Percentiles rank a stretch among this genome's conserved stretches.
Evolutionary conservation across 495 filamentous ascomycete species (phyloP).

Genomic region (Gamarada debralockiae): DNA sequence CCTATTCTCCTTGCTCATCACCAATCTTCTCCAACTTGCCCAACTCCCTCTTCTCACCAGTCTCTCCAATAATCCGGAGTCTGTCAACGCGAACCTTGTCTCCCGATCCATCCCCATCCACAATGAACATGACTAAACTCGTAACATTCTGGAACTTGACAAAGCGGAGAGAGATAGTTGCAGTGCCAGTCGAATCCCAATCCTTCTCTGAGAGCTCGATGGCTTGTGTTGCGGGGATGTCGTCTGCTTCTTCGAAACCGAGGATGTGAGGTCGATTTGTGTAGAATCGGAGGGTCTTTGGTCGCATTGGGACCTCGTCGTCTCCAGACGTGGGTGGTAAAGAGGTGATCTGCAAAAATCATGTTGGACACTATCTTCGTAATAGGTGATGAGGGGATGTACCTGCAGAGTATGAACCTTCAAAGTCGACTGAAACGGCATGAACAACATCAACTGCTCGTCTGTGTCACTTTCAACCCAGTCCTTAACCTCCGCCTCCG

Average conservation of each 20-base stretch:
- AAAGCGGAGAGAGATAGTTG: slow-evolving; percentile 77
- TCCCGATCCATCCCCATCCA: slow-evolving; percentile 78
- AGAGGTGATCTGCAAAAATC: slow-evolving; percentile 67
- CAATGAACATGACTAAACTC: slow-evolving; percentile 83
- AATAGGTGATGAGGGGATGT: slow-evolving; percentile 1
- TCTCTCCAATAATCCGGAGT: slow-evolving; percentile 81
- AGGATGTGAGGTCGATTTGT: slow-evolving; percentile 83
- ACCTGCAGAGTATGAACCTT: slow-evolving; percentile 84
- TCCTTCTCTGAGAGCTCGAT: slow-evolving; percentile 68
- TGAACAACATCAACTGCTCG: slow-evolving; percentile 91
- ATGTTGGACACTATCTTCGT: slow-evolving; percentile 4
- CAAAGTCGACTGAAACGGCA: slow-evolving; percentile 83
- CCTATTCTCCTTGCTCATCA: slow-evolving; percentile 61
- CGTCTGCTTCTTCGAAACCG: slow-evolving; percentile 93
- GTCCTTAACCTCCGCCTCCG: slow-evolving; percentile 51
- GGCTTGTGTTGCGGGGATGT: slow-evolving; percentile 71
- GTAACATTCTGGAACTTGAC: slow-evolving; percentile 96
- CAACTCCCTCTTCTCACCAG: slow-evolving; percentile 87
- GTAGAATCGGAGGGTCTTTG: slow-evolving; percentile 80
- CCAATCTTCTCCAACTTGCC: slow-evolving; percentile 96
- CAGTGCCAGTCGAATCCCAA: slow-evolving; percentile 91
- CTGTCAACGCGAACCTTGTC: slow-evolving; percentile 88
- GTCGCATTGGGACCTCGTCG: slow-evolving; percentile 76
- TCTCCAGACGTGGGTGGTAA: slow-evolving; percentile 57
- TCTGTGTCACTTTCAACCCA: slow-evolving; percentile 99